Conservation (phyloP, 176 grass and related monocot species). For the Eragrostis curvula region DNA sequence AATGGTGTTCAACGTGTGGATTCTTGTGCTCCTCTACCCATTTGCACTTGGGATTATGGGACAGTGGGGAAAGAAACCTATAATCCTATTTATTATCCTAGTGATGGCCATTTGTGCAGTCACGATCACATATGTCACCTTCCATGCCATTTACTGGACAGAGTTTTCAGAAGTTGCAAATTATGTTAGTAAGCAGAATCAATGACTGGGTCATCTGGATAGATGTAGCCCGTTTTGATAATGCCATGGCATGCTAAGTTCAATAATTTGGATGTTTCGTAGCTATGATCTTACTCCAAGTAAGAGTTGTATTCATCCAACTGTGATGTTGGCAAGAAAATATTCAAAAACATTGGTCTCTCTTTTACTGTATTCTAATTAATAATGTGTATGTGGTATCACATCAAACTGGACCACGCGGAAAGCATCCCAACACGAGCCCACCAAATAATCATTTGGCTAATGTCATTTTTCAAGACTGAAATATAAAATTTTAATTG, state of each 20-base stretch:
- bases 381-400: not conserved
- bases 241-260: not conserved
- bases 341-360: not conserved
- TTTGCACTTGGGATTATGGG: conserved; percentile 57
- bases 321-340: not conserved
- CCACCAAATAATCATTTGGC: not conserved
- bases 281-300: not conserved
- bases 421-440: too few species aligned
- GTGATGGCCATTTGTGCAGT: conserved; percentile 28
- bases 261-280: conserved; percentile 1
- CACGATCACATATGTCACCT: conserved; percentile 2
- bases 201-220: conserved; percentile 13
- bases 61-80: conserved; percentile 41
- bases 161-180: conserved; percentile 14
- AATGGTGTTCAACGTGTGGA: conserved; percentile 56
- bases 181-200: conserved; percentile 1
- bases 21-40: conserved; percentile 57
- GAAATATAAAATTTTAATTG: not conserved
- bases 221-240: not conserved
- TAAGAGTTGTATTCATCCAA: not conserved
- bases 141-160: not conserved
- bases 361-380: not conserved
- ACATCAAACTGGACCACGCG: not conserved
- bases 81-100: conserved; percentile 19
- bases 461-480: not conserved